Conservation (phyloP, 257 asterid genomes). For the Solanum piurae region DNA sequence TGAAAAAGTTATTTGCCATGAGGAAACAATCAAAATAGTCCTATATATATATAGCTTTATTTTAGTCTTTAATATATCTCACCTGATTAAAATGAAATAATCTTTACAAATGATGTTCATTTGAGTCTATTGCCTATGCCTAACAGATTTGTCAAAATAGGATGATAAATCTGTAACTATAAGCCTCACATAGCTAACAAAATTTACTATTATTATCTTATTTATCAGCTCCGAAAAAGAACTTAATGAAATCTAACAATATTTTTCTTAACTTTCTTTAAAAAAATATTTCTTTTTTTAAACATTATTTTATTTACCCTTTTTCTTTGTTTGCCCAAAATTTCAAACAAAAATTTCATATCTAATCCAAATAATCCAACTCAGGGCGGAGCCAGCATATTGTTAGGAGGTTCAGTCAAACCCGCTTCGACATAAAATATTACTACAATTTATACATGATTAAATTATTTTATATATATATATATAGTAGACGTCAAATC, state of each 20-base stretch:
- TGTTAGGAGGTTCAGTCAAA: neutral
- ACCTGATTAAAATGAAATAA: neutral
- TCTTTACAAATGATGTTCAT: no score
- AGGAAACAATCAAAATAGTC: neutral
- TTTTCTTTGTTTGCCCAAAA: neutral
- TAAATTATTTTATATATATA: no score
- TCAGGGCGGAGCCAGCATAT: neutral
- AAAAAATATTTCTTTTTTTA: neutral
- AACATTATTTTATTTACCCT: neutral
- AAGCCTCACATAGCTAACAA: neutral
- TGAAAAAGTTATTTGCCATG: neutral
- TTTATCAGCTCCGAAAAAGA: neutral
- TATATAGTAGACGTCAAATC: no score
- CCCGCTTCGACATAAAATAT: fast-evolving
- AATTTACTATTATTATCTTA: neutral
- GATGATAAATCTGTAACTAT: neutral
- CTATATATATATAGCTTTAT: no score
- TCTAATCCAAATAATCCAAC: neutral
- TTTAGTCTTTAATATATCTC: neutral
- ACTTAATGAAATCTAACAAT: neutral
- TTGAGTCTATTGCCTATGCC: neutral
- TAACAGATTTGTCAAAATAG: neutral
- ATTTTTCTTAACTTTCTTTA: neutral
- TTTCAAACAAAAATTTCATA: neutral
- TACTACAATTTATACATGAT: no score